Conservation (phyloP, 2,329 filamentous ascomycete species). For the Ascomycota sp. region DNA sequence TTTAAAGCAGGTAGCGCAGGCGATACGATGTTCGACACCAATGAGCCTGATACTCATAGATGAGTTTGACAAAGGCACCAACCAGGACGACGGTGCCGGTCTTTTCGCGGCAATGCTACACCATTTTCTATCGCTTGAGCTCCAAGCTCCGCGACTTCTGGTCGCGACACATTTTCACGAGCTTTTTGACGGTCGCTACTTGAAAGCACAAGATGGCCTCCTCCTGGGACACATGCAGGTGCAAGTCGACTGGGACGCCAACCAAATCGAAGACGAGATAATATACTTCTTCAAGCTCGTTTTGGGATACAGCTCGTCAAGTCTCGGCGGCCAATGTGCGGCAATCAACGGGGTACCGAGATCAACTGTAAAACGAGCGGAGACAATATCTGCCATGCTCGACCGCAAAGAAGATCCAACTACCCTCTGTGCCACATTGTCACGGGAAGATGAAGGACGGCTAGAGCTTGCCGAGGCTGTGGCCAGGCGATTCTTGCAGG, state of each 20-base stretch:
- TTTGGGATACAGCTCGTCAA: slow-evolving; percentile 51
- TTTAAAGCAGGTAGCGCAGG: slow-evolving; percentile 65
- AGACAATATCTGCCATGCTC: slow-evolving; percentile 47
- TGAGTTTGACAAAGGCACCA: slow-evolving; percentile 60
- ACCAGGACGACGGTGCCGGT: slow-evolving; percentile 34
- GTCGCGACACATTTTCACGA: slow-evolving; percentile 48
- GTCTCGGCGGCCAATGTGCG: slow-evolving; percentile 74
- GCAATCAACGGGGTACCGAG: slow-evolving; percentile 64
- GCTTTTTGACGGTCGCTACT: slow-evolving; percentile 44
- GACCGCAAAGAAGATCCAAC: slow-evolving; percentile 58
- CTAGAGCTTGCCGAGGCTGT: slow-evolving; percentile 46
- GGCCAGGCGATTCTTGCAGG: slow-evolving; percentile 35
- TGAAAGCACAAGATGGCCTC: slow-evolving; percentile 29
- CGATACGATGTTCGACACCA: slow-evolving; percentile 52
- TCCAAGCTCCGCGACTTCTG: slow-evolving; percentile 32
- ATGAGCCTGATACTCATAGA: slow-evolving; percentile 76
- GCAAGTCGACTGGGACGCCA: slow-evolving; percentile 31
- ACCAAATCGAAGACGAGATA: slow-evolving; percentile 37
- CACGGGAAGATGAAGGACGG: slow-evolving; percentile 38
- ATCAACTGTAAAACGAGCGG: slow-evolving; percentile 54
- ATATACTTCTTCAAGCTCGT: slow-evolving; percentile 55
- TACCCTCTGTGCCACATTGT: slow-evolving; percentile 47
- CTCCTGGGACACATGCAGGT: slow-evolving; percentile 55
- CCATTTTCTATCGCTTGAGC: slow-evolving; percentile 28
- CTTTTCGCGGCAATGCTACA: slow-evolving; percentile 35